phyloP scores from a whole-genome alignment of 2,329 filamentous ascomycete species.

The Xylariomycetidae sp. region DNA sequence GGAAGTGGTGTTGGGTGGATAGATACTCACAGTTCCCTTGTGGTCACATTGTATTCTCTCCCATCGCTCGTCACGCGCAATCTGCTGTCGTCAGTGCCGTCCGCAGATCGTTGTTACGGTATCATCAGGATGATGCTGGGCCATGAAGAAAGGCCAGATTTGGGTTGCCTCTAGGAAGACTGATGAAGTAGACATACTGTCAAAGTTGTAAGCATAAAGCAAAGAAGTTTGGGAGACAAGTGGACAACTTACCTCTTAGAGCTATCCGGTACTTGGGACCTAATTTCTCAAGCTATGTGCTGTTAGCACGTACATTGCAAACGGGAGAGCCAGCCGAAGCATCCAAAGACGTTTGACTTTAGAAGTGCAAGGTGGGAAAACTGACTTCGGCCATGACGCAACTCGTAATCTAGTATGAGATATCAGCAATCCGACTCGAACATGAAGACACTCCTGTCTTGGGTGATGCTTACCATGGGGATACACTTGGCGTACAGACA shows the following conservation, averaged over 20 bases:
- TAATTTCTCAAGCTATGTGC: slow-evolving; percentile 69
- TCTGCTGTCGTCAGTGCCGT: slow-evolving; percentile 27
- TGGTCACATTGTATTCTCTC: slow-evolving; percentile 83
- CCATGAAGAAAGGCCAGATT: not conserved
- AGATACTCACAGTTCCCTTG: slow-evolving; percentile 44
- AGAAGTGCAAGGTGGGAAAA: not conserved
- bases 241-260: slow-evolving; percentile 29
- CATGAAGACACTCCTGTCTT: not conserved
- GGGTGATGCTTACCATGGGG: slow-evolving; percentile 35
- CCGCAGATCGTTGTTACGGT: not conserved
- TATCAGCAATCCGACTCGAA: not conserved
- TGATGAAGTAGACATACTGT: too few species aligned
- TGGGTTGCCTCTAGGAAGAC: too few species aligned
- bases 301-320: slow-evolving; percentile 5
- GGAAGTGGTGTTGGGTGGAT: not conserved
- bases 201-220: not conserved
- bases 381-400: slow-evolving; percentile 53
- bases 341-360: not conserved
- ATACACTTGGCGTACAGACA: slow-evolving; percentile 87
- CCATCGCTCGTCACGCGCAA: slow-evolving; percentile 86
- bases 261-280: slow-evolving; percentile 86
- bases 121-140: not conserved
- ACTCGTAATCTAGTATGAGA: slow-evolving; percentile 79
- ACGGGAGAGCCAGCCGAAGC: not conserved
- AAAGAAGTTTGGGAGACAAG: not conserved